A percentile compares a stretch with the other conserved stretches of the same genome.
Evolutionary conservation across 2,329 filamentous ascomycete genomes (phyloP).

Genomic region (Nemania sp.): DNA sequence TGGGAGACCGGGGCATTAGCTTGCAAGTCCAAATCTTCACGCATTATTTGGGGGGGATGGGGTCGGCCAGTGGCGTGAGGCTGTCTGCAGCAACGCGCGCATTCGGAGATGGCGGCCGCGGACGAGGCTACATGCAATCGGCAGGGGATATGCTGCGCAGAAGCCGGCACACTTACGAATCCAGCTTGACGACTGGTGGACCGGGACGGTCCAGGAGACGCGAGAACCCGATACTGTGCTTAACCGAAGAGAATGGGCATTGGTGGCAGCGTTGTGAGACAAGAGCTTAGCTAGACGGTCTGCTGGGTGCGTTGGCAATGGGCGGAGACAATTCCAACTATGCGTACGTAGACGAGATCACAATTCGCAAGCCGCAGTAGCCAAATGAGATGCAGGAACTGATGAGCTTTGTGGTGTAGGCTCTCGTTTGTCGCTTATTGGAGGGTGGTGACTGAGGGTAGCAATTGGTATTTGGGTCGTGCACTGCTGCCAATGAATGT

Average conservation of each 20-base stretch:
- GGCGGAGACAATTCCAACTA: no score
- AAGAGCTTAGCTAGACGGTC: conserved; percentile 17
- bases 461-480: conserved; percentile 4
- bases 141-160: conserved; percentile 13
- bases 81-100: conserved; percentile 16
- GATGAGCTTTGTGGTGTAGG: conserved; percentile 12
- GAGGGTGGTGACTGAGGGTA: conserved; percentile 8
- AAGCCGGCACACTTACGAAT: conserved; percentile 37
- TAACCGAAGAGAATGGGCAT: conserved; percentile 24
- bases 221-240: conserved; percentile 29
- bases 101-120: conserved; percentile 15
- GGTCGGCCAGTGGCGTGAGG: conserved; percentile 13
- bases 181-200: conserved; percentile 42
- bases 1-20: conserved; percentile 38
- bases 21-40: conserved; percentile 2
- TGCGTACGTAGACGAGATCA: conserved; percentile 5
- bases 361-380: neutral
- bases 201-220: conserved; percentile 34
- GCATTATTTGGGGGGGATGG: no score
- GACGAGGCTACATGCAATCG: conserved; percentile 5
- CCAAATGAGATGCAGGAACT: conserved; percentile 1
- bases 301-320: conserved; percentile 4
- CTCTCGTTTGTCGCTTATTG: no score
- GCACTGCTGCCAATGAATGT: no score
- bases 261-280: conserved; percentile 25